Conservation (phyloP, 164 flowering plant species). For the Paratinospora sagittata region DNA sequence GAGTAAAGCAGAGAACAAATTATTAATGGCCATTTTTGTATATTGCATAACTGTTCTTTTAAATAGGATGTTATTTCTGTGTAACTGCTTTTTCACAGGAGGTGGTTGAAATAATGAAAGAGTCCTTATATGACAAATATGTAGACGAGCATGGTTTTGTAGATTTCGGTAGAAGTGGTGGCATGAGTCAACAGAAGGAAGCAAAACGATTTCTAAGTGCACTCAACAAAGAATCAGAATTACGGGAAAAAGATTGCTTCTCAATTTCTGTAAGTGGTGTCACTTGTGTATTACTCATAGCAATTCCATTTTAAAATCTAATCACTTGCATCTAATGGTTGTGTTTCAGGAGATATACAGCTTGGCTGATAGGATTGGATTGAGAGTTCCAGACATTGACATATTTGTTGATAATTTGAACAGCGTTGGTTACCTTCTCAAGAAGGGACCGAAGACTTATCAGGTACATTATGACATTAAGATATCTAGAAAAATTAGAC, state of each 20-base stretch:
- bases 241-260: constrained; percentile 87
- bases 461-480: constrained; percentile 47
- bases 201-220: constrained; percentile 87
- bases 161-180: constrained; percentile 97
- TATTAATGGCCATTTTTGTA: background rate
- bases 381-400: constrained; percentile 94
- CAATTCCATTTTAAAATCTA: background rate
- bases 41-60: background rate
- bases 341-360: constrained; percentile 79
- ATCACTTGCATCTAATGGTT: background rate
- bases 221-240: constrained; percentile 79
- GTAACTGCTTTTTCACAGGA: constrained; percentile 52
- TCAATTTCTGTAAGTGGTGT: constrained; percentile 61
- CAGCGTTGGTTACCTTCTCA: constrained; percentile 78
- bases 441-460: constrained; percentile 91
- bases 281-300: constrained; percentile 6
- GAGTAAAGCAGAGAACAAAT: constrained; percentile 18
- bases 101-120: constrained; percentile 95
- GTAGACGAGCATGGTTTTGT: constrained; percentile 93
- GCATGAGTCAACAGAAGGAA: constrained; percentile 97
- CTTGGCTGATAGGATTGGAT: constrained; percentile 80
- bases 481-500: background rate
- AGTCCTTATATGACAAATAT: constrained; percentile 88
- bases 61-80: background rate
- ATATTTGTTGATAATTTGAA: constrained; percentile 79